Evolutionary conservation across 805 yeast species (phyloP).

Genomic region (Metschnikowia vanudenii): DNA sequence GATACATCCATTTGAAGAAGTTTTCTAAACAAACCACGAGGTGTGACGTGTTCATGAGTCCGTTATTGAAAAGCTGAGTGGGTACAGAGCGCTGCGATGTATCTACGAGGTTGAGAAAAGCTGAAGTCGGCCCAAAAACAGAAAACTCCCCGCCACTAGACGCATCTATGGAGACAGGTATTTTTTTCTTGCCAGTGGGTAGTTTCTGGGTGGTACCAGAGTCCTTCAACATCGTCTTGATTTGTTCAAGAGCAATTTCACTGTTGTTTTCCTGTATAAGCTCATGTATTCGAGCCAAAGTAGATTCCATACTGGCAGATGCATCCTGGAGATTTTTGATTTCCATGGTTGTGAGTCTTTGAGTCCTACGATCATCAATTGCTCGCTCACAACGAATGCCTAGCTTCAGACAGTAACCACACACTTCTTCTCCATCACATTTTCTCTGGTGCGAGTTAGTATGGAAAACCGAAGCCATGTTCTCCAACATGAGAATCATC

Average conservation of each 20-base stretch:
- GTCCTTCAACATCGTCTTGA: slow-evolving; percentile 1
- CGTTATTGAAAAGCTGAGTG: slow-evolving; percentile 6
- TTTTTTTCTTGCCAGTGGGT: slow-evolving; percentile 9
- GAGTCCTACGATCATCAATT: slow-evolving; percentile 11
- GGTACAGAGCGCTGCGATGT: slow-evolving; percentile 7
- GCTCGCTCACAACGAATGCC: slow-evolving; percentile 14
- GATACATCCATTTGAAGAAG: slow-evolving; percentile 21
- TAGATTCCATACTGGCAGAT: slow-evolving; percentile 7
- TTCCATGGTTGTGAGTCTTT: slow-evolving; percentile 11
- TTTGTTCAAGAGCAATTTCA: slow-evolving; percentile 4
- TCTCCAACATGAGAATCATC: background rate
- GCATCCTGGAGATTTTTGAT: slow-evolving; percentile 9
- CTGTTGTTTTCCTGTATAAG: slow-evolving; percentile 3
- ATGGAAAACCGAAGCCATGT: background rate
- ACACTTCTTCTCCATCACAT: slow-evolving; percentile 16
- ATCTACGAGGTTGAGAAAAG: slow-evolving; percentile 19
- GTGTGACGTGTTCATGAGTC: slow-evolving; percentile 12
- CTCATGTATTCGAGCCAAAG: slow-evolving; percentile 11
- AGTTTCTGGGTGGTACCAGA: background rate
- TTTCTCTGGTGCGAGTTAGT: slow-evolving; percentile 9
- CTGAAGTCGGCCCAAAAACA: slow-evolving; percentile 21
- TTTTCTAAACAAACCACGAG: slow-evolving; percentile 14
- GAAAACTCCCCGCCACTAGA: slow-evolving; percentile 18
- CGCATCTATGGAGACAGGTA: slow-evolving; percentile 19
- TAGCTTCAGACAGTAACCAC: slow-evolving; percentile 12